Percentiles rank a stretch among this genome's conserved stretches.
Conservation (phyloP, 768 basidiomycete genomes). For the Pulveroboletus frians region DNA sequence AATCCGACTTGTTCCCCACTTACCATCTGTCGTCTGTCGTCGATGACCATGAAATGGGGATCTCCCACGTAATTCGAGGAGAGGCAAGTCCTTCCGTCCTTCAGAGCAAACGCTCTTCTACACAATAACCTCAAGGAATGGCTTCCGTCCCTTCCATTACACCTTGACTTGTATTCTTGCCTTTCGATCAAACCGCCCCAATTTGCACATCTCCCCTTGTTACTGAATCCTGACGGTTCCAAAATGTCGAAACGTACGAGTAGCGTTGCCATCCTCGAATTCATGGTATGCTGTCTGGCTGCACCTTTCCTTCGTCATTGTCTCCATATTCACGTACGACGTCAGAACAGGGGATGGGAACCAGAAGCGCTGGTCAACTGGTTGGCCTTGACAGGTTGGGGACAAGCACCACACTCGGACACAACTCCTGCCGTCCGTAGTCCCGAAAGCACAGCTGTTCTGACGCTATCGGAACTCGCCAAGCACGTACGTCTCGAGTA, state of each 20-base stretch:
- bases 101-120: neutral
- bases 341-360: conserved; percentile 82
- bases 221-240: conserved; percentile 83
- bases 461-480: conserved; percentile 63
- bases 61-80: conserved; percentile 92
- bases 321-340: neutral
- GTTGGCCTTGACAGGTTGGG: conserved; percentile 94
- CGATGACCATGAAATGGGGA: conserved; percentile 94
- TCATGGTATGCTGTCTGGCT: conserved; percentile 52
- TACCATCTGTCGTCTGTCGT: conserved; percentile 96
- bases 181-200: conserved; percentile 66
- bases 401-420: conserved; percentile 42
- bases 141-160: conserved; percentile 88
- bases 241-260: conserved; percentile 96
- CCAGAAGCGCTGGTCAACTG: conserved; percentile 87
- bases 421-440: conserved; percentile 32
- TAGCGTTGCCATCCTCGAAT: conserved; percentile 82
- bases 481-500: conserved; percentile 40
- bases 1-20: conserved; percentile 90
- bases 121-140: conserved; percentile 63
- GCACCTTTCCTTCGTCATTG: neutral
- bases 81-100: conserved; percentile 50
- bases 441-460: conserved; percentile 61
- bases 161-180: conserved; percentile 82
- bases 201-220: conserved; percentile 88